Base-by-base conservation (phyloP, 176 grass and related monocot genomes). In the Cenchrus americanus region DNA sequence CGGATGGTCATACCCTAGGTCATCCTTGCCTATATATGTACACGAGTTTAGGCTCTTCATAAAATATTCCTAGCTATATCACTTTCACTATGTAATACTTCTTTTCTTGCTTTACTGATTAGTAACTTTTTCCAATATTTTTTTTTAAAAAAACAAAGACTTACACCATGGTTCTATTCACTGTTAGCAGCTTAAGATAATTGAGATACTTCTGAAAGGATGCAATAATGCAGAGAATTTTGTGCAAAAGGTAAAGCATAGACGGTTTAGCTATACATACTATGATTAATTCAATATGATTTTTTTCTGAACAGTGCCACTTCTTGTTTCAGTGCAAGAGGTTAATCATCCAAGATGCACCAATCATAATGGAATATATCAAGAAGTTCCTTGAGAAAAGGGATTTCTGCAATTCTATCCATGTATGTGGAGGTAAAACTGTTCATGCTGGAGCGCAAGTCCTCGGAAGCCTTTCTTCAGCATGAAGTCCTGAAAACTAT, bases 181-280 rank as follows among this genome's bases (percentile, higher is more conserved):
- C 40, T 75, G 15, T 79, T 84, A 49, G 52, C 93, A 96, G 93
- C 86, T 91, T 67, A 87, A 89, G 57, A 82, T 96, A 84, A 71
- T 96, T 0, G 83, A 89, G 69, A 79, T 73, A 74, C 86, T 96
- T 89, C 77, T 96, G 66, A 84, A 92, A 91, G 90, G 76, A 87
- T 96, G 93, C 85, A 91, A 82, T 26, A 96, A 89, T 40, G 41
- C 83, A 57, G 90, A 91, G 23, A 93, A 77, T 82, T 92, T 63
- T 64, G 92, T 89, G 49, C 83, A 91, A 34, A 60, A 94, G 89
- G 92, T 80, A 52, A 53, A 1, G 15, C 44, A n/a, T 19, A 40
- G 27, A 66, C 1, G 7, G 9, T 15, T 51, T 13, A 22, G 47
- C 26, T 34, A 80, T 52, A 66, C 34, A 9, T 41, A 30, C n/a